A percentile compares a stretch with the other conserved stretches of the same genome.
phyloP scores from a whole-genome alignment of 768 basidiomycete species.

The Phanerodontia chrysosporium region DNA sequence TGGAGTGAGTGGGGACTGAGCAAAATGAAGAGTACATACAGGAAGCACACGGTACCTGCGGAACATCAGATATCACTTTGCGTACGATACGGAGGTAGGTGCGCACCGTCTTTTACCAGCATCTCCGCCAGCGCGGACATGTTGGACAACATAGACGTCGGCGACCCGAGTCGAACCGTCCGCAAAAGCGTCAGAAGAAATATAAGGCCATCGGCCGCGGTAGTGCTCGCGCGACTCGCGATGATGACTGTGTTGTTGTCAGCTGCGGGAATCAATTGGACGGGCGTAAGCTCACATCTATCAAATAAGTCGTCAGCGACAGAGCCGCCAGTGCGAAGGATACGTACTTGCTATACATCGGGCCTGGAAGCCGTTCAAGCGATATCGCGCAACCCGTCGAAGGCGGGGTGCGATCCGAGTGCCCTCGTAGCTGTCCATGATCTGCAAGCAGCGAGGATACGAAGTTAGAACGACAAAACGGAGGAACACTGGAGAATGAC shows the following conservation, averaged over 20 bases:
- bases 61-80: background rate
- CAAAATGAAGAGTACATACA: too few relatives aligned
- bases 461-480: too few relatives aligned
- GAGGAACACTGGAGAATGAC: too few relatives aligned
- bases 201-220: conserved; percentile 11
- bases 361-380: background rate
- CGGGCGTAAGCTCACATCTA: too few relatives aligned
- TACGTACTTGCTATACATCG: conserved; percentile 12
- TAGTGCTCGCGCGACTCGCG: conserved; percentile 10
- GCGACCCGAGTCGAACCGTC: conserved; percentile 3
- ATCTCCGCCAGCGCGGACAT: background rate
- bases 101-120: background rate
- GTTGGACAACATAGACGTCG: background rate
- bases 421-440: conserved; percentile 4
- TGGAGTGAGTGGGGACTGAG: too few relatives aligned
- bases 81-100: background rate
- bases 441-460: too few relatives aligned
- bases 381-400: conserved; percentile 15
- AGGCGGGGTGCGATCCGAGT: conserved; percentile 13
- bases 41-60: conserved; percentile 3
- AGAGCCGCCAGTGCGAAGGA: background rate
- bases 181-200: conserved; percentile 12
- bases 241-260: conserved; percentile 10
- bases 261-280: background rate
- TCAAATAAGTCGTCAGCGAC: too few relatives aligned